Base-by-base conservation (phyloP, 352 stramenopile genomes). In the Pythium sp. region DNA sequence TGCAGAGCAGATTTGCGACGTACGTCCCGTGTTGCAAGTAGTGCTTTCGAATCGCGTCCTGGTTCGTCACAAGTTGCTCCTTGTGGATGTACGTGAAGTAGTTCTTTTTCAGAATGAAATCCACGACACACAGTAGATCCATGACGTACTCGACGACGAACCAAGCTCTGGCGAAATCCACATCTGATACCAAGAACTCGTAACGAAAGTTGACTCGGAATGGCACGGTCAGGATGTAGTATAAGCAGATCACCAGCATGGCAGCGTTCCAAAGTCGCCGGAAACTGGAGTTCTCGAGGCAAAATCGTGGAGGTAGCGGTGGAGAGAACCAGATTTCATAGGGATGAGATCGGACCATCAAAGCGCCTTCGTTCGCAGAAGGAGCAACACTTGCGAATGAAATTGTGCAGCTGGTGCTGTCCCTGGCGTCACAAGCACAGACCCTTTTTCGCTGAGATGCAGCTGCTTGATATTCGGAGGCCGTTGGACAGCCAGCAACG, bases 131-230 rank as follows among this genome's bases (percentile, higher is more conserved):
- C 4, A 82, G n/a, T 1, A 67, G 46, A 59, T 85, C 77, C 43
- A 82, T 65, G 24, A 72, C 38, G 65, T 78, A 82, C 62, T 85
- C 75, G 18, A 82, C 2, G 0, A 28, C 47, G 43, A 82, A 78
- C 77, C 77, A 85, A 3, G 38, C 38, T 0, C 55, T 24, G 6
- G 15, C 41, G 5, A 14, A 47, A 72, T 60, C 7, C 5, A 58
- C 8, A 70, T 51, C 5, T 0, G 18, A 30, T 51, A 62, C 3
- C 15, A 81, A 47, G 26, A 69, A 69, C 38, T 76, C 69, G 43
- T 69, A 73, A 12, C 63, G 49, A 53, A 79, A 81, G 43, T 63
- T 72, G 15, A 66, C 70, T 12, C 75, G 75, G 54, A 81, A 79
- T 11, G 72, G 72, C n/a, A 81, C 49, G 7, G 75, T 62, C 24